A percentile compares a stretch with the other conserved stretches of the same genome.
These are phyloP conservation scores for Torrubiellomyces zombiae DNA, from an alignment of 2,329 filamentous ascomycete genomes.

Conservation along the genomic window DNA sequence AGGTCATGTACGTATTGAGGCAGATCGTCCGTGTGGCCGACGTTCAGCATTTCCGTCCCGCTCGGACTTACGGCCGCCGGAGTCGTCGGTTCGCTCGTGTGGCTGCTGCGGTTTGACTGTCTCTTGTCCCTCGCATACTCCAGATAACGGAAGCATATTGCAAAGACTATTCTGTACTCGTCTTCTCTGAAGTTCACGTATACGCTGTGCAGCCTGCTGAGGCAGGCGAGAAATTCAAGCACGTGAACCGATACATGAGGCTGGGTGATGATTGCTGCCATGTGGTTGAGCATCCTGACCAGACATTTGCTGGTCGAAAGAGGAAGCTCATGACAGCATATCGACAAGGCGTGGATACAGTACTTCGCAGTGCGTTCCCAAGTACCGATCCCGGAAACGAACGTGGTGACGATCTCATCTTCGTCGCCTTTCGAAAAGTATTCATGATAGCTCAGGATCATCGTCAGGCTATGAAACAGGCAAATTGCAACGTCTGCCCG, in stretches of 20 bases:
- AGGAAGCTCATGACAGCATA: slow-evolving; percentile 90
- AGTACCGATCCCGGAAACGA: slow-evolving; percentile 67
- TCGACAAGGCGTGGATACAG: slow-evolving; percentile 85
- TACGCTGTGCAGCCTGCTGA: slow-evolving; percentile 69
- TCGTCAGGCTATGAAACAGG: slow-evolving; percentile 71
- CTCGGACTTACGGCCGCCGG: slow-evolving; percentile 8
- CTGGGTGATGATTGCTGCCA: slow-evolving; percentile 93
- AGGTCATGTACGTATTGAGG: slow-evolving; percentile 88
- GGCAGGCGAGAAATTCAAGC: slow-evolving; percentile 79
- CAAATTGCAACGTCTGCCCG: slow-evolving; percentile 81
- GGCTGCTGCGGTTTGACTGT: slow-evolving; percentile 27
- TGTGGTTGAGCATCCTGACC: slow-evolving; percentile 74
- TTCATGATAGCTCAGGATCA: slow-evolving; percentile 79
- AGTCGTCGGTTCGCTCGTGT: slow-evolving; percentile 24
- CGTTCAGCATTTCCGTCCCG: slow-evolving; percentile 8
- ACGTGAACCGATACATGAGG: slow-evolving; percentile 86
- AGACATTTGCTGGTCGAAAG: slow-evolving; percentile 73
- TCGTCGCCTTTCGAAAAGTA: slow-evolving; percentile 72
- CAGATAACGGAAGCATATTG: slow-evolving; percentile 84
- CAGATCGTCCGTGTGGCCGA: slow-evolving; percentile 46
- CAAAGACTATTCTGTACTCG: slow-evolving; percentile 87
- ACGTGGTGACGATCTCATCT: slow-evolving; percentile 75
- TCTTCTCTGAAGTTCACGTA: slow-evolving; percentile 83
- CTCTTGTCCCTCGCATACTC: slow-evolving; percentile 67
- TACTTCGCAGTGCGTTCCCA: slow-evolving; percentile 79